A percentile compares a stretch with the other conserved stretches of the same genome.
Conservation (phyloP, 805 yeast genomes). For the Myxozyma vanderwaltii region DNA sequence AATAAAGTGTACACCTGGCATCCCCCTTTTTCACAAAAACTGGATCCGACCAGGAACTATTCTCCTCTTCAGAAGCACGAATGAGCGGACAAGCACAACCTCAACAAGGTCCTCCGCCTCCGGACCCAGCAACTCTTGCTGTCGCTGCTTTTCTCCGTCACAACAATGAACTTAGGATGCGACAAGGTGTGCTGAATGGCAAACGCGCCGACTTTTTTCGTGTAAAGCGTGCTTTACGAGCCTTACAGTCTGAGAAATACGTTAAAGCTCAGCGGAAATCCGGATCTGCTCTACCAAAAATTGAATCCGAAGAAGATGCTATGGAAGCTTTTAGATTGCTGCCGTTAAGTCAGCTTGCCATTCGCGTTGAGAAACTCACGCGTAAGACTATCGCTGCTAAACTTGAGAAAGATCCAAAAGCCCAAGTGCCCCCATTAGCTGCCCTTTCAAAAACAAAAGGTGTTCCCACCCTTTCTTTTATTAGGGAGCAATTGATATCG, state of each 20-base stretch:
- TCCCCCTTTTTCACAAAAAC: too few species aligned
- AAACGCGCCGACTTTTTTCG: constrained; percentile 81
- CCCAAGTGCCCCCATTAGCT: constrained; percentile 24
- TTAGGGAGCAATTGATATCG: constrained; percentile 44
- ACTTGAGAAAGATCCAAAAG: constrained; percentile 15
- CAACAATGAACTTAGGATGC: constrained; percentile 68
- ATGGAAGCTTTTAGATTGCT: constrained; percentile 63
- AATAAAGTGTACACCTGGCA: constrained; percentile 12
- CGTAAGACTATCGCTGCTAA: constrained; percentile 53
- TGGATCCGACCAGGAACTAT: too few species aligned
- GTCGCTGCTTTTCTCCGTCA: constrained; percentile 73
- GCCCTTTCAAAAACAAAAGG: constrained; percentile 46
- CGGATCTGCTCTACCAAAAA: constrained; percentile 53
- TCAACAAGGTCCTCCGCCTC: constrained; percentile 18
- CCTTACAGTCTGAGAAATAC: constrained; percentile 73
- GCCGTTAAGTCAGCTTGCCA: constrained; percentile 70
- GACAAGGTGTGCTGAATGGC: constrained; percentile 76
- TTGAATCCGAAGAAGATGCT: constrained; percentile 57
- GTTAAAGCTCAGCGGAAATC: constrained; percentile 47
- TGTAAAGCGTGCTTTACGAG: constrained; percentile 77
- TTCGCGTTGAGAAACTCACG: constrained; percentile 63
- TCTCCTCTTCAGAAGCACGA: neutral
- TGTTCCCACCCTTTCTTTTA: constrained; percentile 47
- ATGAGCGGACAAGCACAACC: constrained; percentile 5
- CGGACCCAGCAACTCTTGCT: constrained; percentile 58